Evolutionary conservation across 805 yeast genomes (phyloP).

Genomic region (Nadsonia fulvescens): DNA sequence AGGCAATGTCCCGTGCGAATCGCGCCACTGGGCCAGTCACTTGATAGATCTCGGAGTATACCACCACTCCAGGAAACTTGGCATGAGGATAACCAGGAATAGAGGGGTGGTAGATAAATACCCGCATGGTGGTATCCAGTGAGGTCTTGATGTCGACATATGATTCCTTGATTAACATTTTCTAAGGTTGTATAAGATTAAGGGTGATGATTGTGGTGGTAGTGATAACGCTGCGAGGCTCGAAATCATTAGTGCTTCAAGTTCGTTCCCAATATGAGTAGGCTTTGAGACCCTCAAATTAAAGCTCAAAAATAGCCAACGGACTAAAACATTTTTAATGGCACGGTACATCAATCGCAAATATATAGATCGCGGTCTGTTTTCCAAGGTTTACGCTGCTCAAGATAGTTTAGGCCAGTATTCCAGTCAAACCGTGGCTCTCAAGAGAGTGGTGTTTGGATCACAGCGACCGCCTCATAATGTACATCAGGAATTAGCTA

Average conservation of each 20-base stretch:
- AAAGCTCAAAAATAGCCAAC: too few relatives aligned
- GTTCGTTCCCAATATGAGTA: too few relatives aligned
- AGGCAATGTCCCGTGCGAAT: conserved; percentile 61
- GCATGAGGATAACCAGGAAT: conserved; percentile 60
- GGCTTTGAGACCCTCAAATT: too few relatives aligned
- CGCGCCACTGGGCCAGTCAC: conserved; percentile 59
- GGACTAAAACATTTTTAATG: too few relatives aligned
- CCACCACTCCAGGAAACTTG: conserved; percentile 65
- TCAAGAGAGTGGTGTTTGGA: conserved; percentile 31
- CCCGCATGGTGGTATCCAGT: conserved; percentile 46
- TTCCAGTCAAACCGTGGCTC: too few relatives aligned
- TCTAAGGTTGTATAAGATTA: conserved; percentile 1
- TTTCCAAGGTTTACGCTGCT: conserved; percentile 23
- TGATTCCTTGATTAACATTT: conserved; percentile 52
- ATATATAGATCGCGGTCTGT: conserved; percentile 26
- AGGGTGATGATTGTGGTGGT: too few relatives aligned
- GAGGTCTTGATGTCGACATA: conserved; percentile 49
- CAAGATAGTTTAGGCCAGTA: too few relatives aligned
- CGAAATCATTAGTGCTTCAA: too few relatives aligned
- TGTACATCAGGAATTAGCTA: conserved; percentile 26
- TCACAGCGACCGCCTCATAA: conserved; percentile 38
- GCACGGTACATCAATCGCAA: too few relatives aligned
- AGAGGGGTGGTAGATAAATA: conserved; percentile 48
- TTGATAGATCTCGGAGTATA: conserved; percentile 66
- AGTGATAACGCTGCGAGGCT: too few relatives aligned